Conservation (phyloP, 1,139 yeast species). For the Lodderomyces pseudojiufengensis region DNA sequence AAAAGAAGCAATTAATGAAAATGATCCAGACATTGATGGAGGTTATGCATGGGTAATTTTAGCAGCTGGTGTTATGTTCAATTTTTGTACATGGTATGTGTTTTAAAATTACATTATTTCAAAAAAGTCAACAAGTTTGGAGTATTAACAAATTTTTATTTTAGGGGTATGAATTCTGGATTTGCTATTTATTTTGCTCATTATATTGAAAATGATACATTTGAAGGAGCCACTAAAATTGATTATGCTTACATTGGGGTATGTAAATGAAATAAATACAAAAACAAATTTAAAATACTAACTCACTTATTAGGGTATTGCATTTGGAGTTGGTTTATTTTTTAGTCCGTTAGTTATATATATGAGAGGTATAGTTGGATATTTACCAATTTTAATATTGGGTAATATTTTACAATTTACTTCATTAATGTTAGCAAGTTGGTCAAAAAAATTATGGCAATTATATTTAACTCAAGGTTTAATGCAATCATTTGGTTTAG, state of each 20-base stretch:
- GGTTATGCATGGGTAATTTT: constrained; percentile 51
- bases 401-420: constrained; percentile 50
- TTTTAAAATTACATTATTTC: too few relatives aligned
- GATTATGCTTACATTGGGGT: constrained; percentile 39
- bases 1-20: constrained; percentile 3
- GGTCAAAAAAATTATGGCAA: constrained; percentile 48
- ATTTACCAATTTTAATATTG: constrained; percentile 30
- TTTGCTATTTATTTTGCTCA: constrained; percentile 51
- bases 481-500: constrained; percentile 49
- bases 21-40: constrained; percentile 25
- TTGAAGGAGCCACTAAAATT: constrained; percentile 38
- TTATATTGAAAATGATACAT: constrained; percentile 33
- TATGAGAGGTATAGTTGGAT: constrained; percentile 38
- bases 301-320: constrained; percentile 22
- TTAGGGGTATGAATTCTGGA: constrained; percentile 53
- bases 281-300: too few relatives aligned
- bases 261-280: too few relatives aligned
- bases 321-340: constrained; percentile 32
- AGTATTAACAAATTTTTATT: background rate
- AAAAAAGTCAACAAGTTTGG: background rate
- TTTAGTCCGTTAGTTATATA: constrained; percentile 41
- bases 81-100: constrained; percentile 30
- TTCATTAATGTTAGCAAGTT: constrained; percentile 53
- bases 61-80: constrained; percentile 37
- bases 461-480: constrained; percentile 50